phyloP scores from a whole-genome alignment of 192 early-diverging fungal species.

The Linnemannia exigua region DNA sequence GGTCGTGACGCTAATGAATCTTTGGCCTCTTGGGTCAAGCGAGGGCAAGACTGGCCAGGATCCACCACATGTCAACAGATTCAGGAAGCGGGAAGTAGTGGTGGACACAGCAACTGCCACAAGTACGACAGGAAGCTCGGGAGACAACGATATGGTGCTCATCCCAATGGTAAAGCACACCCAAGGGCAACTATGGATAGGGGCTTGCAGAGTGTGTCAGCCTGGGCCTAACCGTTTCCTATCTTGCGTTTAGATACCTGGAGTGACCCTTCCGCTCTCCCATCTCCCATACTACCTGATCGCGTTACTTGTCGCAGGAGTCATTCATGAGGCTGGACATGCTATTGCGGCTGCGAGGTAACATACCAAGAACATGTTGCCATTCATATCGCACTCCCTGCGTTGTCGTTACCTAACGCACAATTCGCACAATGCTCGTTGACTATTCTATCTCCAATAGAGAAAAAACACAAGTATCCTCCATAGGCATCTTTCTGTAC shows the following conservation, averaged over 20 bases:
- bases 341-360: constrained; percentile 79
- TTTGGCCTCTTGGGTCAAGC: constrained; percentile 17
- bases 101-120: constrained; percentile 12
- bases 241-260: constrained; percentile 72
- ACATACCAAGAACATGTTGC: not conserved
- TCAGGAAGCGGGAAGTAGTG: constrained; percentile 26
- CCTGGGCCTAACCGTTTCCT: not conserved
- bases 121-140: constrained; percentile 30
- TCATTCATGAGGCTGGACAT: constrained; percentile 83
- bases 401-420: not conserved
- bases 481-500: constrained; percentile 75
- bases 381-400: not conserved
- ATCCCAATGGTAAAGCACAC: constrained; percentile 71
- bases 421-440: constrained; percentile 6
- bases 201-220: not conserved
- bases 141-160: constrained; percentile 61
- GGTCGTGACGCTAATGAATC: constrained; percentile 13
- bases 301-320: constrained; percentile 71
- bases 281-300: constrained; percentile 76
- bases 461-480: constrained; percentile 70
- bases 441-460: constrained; percentile 43
- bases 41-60: not conserved
- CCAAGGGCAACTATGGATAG: not conserved
- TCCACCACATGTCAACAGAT: not conserved
- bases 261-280: constrained; percentile 78